Evolutionary conservation across 2,329 filamentous ascomycete species (phyloP).

Genomic region (Colletotrichum lini): DNA sequence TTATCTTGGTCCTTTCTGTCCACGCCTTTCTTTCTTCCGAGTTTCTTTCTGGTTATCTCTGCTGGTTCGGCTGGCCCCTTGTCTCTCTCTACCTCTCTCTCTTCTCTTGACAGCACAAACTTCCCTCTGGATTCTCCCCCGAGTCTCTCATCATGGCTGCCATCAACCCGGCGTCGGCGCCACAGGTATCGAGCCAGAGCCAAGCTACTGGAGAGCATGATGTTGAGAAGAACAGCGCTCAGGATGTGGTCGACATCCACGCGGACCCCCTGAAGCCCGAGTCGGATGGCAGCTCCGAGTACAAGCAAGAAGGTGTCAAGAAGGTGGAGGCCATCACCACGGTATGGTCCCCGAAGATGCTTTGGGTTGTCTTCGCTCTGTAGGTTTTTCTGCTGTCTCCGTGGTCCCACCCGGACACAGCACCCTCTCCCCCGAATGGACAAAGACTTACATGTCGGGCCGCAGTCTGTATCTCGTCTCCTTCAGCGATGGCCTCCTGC

Average conservation of each 20-base stretch:
- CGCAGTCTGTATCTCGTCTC: conserved; percentile 56
- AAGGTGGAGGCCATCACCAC: conserved; percentile 57
- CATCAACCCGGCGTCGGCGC: conserved; percentile 12
- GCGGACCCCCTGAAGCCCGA: conserved; percentile 40
- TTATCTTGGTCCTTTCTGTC: background rate
- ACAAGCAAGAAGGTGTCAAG: conserved; percentile 56
- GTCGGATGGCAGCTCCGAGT: conserved; percentile 45
- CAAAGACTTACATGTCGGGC: background rate
- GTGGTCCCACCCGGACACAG: background rate
- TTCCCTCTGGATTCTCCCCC: background rate
- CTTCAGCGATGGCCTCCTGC: conserved; percentile 55
- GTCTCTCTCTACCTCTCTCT: conserved; percentile 8
- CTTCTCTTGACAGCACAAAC: background rate
- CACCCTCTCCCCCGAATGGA: background rate
- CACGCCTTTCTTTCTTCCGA: background rate
- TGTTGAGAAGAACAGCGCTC: conserved; percentile 43
- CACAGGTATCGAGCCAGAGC: conserved; percentile 16
- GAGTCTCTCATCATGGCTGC: conserved; percentile 12
- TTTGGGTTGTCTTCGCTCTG: conserved; percentile 58
- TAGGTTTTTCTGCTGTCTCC: conserved; percentile 45
- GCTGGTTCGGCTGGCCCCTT: background rate
- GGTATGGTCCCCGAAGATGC: conserved; percentile 55
- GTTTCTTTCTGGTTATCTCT: background rate
- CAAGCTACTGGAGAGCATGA: conserved; percentile 22
- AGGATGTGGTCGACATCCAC: conserved; percentile 42